Base-by-base conservation (phyloP, 2,329 filamentous ascomycete species). In the Fusarium abutilonis region DNA sequence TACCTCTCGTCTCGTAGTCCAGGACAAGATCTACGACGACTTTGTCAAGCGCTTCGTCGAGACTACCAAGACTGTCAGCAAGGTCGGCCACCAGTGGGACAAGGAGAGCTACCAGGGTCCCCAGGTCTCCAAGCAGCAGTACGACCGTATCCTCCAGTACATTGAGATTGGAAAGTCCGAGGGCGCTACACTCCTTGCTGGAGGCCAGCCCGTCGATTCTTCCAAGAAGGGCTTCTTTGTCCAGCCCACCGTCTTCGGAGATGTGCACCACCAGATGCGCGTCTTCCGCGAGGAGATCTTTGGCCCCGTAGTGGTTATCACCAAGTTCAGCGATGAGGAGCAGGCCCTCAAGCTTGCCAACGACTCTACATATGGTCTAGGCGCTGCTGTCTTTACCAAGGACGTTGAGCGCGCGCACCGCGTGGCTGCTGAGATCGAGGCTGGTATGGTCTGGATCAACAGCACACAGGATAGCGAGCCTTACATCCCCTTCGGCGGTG, bases 271-370 rank as follows among this genome's bases (percentile, higher is more conserved):
- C 41, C 56, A 56, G 92, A 94, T 94, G 90, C 92, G 90, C 83
- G 93, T 96, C 73, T 88, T 92, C 79, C 85, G 91, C 76, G 91
- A 95, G 79, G 92, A 96, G 80, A 94, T 95, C 77, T 96, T 96
- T 75, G 92, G 92, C 60, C 92, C 92, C 52, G 92, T 96, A 59
- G 90, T 87, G 77, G 85, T 89, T 68, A 88, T 95, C 69, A 84
- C 88, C 78, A 94, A 93, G 81, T 95, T 95, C 83, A 88, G 87
- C 79, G 86, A 83, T 70, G 88, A 91, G 79, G 90, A 88, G 19
- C 91, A 95, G 45, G 90, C 86, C 57, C 87, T 95, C 77, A 78
- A 81, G 68, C 78, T 90, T 39, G 90, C 85, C 67, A 94, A 95
- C 81, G 82, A 86, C 78, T 88, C 85, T 71, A 86, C 78, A 62